These are phyloP conservation scores for Zopfochytrium polystomum DNA, from an alignment of 371 early-diverging fungal genomes.

Conservation along the genomic window DNA sequence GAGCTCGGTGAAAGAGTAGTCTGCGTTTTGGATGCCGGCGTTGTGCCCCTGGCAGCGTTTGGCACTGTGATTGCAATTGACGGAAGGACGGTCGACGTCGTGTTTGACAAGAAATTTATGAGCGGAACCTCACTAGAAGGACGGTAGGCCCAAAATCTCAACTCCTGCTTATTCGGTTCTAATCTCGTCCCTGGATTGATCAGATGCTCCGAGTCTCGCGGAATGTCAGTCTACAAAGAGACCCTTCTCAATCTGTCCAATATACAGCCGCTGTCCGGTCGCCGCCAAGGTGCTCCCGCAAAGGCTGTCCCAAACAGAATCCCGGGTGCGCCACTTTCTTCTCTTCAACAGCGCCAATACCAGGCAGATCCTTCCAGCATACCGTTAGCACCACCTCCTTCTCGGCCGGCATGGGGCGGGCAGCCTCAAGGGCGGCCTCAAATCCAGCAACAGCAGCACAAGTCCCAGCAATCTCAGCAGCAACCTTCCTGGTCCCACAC, in stretches of 20 bases:
- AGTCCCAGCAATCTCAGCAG: constrained; percentile 10
- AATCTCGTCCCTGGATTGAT: background rate
- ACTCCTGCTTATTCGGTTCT: constrained; percentile 1
- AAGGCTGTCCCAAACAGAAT: constrained; percentile 18
- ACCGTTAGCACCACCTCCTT: too few relatives aligned
- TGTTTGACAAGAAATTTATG: constrained; percentile 82
- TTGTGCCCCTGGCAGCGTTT: constrained; percentile 72
- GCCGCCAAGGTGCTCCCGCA: constrained; percentile 17
- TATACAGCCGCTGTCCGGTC: constrained; percentile 48
- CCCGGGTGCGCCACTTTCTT: constrained; percentile 18
- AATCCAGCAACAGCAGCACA: constrained; percentile 3
- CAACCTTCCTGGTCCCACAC: constrained; percentile 7
- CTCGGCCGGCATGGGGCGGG: too few relatives aligned
- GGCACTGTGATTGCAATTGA: constrained; percentile 81
- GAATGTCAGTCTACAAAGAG: constrained; percentile 59
- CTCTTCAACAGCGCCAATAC: constrained; percentile 3
- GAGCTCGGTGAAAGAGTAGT: constrained; percentile 85
- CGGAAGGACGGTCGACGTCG: constrained; percentile 68
- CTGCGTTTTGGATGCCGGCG: constrained; percentile 71
- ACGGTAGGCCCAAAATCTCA: constrained; percentile 37
- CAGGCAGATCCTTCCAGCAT: background rate
- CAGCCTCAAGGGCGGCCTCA: constrained; percentile 9
- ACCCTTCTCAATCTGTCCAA: constrained; percentile 61
- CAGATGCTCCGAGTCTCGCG: constrained; percentile 67
- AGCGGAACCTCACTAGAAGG: constrained; percentile 75